Percentiles rank a stretch among this genome's conserved stretches.
Evolutionary conservation across 352 stramenopile species (phyloP).

Genomic region (Phytophthora ramorum): DNA sequence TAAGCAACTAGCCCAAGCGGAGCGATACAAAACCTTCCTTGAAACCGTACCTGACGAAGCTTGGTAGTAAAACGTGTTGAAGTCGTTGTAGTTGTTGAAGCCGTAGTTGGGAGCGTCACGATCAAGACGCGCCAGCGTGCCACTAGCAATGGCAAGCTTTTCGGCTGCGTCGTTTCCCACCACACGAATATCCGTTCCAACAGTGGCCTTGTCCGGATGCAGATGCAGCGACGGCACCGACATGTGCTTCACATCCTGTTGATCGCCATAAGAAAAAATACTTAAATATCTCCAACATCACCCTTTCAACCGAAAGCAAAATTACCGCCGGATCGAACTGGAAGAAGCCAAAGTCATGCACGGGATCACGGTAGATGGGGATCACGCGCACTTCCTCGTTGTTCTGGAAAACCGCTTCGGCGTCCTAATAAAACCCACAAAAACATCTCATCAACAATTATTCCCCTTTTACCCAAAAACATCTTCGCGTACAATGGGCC

Average conservation of each 20-base stretch:
- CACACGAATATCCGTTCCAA: constrained; percentile 94
- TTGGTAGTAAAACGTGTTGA: constrained; percentile 95
- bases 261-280: background rate
- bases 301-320: background rate
- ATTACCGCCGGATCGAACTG: constrained; percentile 86
- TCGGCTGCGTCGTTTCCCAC: constrained; percentile 94
- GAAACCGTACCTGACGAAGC: constrained; percentile 68
- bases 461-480: background rate
- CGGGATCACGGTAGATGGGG: constrained; percentile 92
- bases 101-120: constrained; percentile 91
- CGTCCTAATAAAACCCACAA: constrained; percentile 52
- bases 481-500: constrained; percentile 68
- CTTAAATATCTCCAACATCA: background rate
- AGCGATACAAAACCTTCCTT: background rate
- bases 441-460: background rate
- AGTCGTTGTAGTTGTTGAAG: constrained; percentile 93
- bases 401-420: constrained; percentile 93
- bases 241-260: constrained; percentile 89
- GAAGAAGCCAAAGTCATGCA: constrained; percentile 95
- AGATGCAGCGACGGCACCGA: constrained; percentile 81
- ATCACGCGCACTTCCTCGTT: constrained; percentile 94
- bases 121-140: constrained; percentile 92
- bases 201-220: constrained; percentile 81
- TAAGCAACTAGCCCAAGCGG: background rate
- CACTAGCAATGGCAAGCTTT: constrained; percentile 92